These are phyloP conservation scores for Jatropha multifida DNA, from an alignment of 441 rosid genomes.

Conservation along the genomic window DNA sequence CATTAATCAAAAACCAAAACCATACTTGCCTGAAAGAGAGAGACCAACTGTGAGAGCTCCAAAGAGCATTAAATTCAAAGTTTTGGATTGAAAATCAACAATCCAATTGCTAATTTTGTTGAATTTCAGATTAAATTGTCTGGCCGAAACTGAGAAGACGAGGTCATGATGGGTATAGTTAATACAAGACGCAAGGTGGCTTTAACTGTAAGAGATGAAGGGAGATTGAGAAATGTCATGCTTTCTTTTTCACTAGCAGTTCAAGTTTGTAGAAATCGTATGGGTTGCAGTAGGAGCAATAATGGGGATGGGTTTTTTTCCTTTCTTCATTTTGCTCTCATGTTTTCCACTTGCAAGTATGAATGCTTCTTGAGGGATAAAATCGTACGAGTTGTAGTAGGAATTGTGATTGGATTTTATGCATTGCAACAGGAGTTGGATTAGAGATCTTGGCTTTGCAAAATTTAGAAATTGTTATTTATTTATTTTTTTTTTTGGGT, in stretches of 20 bases:
- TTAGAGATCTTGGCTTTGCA: too few species aligned
- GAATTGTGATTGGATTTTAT: too few species aligned
- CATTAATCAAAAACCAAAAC: not conserved
- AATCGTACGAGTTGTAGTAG: too few species aligned
- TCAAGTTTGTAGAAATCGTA: too few species aligned
- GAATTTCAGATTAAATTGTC: slow-evolving; percentile 19
- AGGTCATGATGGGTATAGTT: slow-evolving; percentile 24
- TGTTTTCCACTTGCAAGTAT: too few species aligned
- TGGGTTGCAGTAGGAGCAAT: too few species aligned
- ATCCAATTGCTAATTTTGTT: slow-evolving; percentile 33
- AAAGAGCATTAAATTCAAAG: slow-evolving; percentile 53
- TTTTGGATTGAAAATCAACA: slow-evolving; percentile 45
- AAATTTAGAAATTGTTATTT: too few species aligned
- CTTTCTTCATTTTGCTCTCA: too few species aligned
- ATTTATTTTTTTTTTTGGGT: too few species aligned
- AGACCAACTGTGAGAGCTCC: slow-evolving; percentile 70
- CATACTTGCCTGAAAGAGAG: slow-evolving; percentile 53
- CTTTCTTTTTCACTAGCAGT: slow-evolving; percentile 2
- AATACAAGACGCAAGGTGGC: slow-evolving; percentile 23
- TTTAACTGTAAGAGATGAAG: slow-evolving; percentile 31
- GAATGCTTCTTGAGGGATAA: too few species aligned
- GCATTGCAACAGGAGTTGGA: too few species aligned
- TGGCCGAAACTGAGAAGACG: slow-evolving; percentile 30
- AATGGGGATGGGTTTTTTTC: too few species aligned
- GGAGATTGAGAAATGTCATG: slow-evolving; percentile 39